Conservation (phyloP, 1,284 basidiomycete genomes). For the Mycena citricolor region DNA sequence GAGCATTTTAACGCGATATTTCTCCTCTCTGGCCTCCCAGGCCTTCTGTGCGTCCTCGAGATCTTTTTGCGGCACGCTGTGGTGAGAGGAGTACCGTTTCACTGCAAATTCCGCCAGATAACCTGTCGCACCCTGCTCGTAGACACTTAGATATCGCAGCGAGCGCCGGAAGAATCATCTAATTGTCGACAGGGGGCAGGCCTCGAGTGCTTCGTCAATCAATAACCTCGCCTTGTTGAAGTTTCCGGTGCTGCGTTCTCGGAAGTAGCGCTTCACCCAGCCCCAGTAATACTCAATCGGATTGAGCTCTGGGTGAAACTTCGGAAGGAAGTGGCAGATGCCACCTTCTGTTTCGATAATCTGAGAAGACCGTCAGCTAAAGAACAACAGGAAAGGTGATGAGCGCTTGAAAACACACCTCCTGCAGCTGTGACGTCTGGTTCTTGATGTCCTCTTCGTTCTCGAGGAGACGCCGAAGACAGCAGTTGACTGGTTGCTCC, state of each 20-base stretch:
- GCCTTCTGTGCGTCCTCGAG: background rate
- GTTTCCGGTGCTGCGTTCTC: conserved; percentile 3
- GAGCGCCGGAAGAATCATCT: background rate
- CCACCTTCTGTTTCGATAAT: conserved; percentile 4
- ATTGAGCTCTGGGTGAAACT: conserved; percentile 14
- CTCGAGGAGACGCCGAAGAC: no score
- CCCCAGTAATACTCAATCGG: conserved; percentile 17
- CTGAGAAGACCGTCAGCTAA: conserved; percentile 4
- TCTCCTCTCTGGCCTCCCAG: background rate
- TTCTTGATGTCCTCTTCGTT: no score
- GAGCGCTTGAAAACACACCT: no score
- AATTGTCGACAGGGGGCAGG: background rate
- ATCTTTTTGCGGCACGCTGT: background rate
- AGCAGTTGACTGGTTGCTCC: no score
- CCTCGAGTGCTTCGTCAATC: background rate
- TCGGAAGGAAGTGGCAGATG: conserved; percentile 11
- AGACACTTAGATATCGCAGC: background rate
- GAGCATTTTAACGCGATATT: no score
- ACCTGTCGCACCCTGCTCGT: background rate
- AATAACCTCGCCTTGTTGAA: no score
- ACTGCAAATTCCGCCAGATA: background rate
- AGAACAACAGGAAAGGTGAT: background rate
- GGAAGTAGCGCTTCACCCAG: conserved; percentile 9
- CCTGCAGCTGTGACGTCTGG: no score
- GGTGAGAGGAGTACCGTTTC: conserved; percentile 1